Conservation (phyloP, 805 yeast genomes). For the Ogataea pignaliae region DNA sequence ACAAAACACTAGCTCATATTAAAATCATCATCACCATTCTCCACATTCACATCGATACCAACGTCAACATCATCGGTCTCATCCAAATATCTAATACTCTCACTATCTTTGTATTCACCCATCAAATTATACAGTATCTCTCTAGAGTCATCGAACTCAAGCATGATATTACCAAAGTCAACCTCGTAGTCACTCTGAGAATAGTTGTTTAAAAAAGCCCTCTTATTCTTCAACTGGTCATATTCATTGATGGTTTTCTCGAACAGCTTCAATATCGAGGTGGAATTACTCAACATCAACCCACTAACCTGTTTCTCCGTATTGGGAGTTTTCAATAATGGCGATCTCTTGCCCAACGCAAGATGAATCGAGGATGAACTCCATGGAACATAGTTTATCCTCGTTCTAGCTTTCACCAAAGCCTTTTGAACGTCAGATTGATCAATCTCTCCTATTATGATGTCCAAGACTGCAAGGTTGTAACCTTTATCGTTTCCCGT, state of each 20-base stretch:
- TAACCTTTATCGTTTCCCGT: constrained; percentile 35
- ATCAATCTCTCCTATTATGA: constrained; percentile 62
- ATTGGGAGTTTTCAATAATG: constrained; percentile 34
- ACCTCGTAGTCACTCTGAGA: constrained; percentile 42
- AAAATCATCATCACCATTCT: background rate
- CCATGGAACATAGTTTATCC: constrained; percentile 82
- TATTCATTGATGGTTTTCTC: constrained; percentile 67
- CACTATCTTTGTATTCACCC: constrained; percentile 43
- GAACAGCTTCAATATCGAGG: constrained; percentile 66
- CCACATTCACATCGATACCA: background rate
- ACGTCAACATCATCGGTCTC: constrained; percentile 36
- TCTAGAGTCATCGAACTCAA: constrained; percentile 42
- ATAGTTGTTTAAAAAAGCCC: constrained; percentile 82
- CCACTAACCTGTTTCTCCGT: constrained; percentile 60
- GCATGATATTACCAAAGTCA: constrained; percentile 42
- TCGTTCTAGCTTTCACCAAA: constrained; percentile 53
- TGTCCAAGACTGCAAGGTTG: constrained; percentile 66
- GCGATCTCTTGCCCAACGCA: constrained; percentile 71
- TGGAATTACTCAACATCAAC: constrained; percentile 76
- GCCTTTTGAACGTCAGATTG: constrained; percentile 72
- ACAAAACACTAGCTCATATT: background rate
- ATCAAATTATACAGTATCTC: constrained; percentile 43
- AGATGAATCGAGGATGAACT: constrained; percentile 74
- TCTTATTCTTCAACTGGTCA: constrained; percentile 71
- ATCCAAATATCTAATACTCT: constrained; percentile 40